Evolutionary conservation across 2,329 filamentous ascomycete genomes (phyloP), one percentile per base, ranked within the genome.

Genomic region (Cucurbitaria berberidis): DNA sequence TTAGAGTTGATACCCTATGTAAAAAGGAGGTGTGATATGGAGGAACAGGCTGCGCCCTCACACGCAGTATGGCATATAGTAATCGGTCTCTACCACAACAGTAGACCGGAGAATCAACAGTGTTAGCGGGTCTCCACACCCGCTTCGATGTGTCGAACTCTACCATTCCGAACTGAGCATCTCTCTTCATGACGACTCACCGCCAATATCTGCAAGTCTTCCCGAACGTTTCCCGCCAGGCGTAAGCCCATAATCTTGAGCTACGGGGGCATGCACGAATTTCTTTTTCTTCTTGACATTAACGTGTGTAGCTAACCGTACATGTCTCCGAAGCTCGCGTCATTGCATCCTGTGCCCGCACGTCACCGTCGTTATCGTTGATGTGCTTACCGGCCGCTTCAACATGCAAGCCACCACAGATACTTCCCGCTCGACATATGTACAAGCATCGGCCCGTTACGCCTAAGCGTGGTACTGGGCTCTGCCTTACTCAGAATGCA

Each of bases 1-100:
- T 51, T 57, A 62, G 56, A 56, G 65, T 62, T 71, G 69, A 66
- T 69, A 62, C 57, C 55, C 56, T 55, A 60, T 72, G 64, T 69
- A 66, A 59, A 63, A 70, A n/a, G n/a, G n/a, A n/a, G n/a, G 57
- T 65, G 57, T 22, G 51, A 63, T 54, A 52, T 51, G 55, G 53
- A 56, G 53, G 48, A 52, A 45, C 57, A 29, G 39, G 36, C 44
- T 54, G 55, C 54, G 60, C 60, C 58, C 59, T 46, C 55, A 54
- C 53, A 59, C 53, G 53, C 57, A 62, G 54, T 49, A 35, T 38
- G 34, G 49, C 57, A 68, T 51, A 53, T 58, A 64, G 60, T 67
- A 61, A 61, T 59, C 54, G 53, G 45, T 45, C 57, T 52, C 52
- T 42, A 48, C 24, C 40, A 53, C 52, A 36, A 54, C 53, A 41